Conservation (phyloP, 768 basidiomycete genomes). For the Macrolepiota dolichaula region DNA sequence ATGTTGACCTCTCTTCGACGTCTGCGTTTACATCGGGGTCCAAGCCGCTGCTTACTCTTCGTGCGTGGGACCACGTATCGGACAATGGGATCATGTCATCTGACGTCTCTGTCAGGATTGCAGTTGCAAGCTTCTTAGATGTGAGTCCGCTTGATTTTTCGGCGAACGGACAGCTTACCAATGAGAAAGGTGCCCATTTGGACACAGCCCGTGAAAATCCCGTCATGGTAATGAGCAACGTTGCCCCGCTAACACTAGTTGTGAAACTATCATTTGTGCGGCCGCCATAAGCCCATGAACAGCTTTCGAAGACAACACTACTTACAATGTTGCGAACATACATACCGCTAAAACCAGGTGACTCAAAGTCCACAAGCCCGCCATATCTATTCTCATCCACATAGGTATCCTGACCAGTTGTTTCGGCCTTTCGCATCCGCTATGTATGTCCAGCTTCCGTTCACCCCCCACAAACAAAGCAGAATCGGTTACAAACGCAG, state of each 20-base stretch:
- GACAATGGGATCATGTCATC: slow-evolving; percentile 37
- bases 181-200: slow-evolving; percentile 90
- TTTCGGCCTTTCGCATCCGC: slow-evolving; percentile 15
- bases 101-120: slow-evolving; percentile 64
- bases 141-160: background rate
- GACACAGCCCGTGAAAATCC: slow-evolving; percentile 94
- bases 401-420: slow-evolving; percentile 30
- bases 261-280: slow-evolving; percentile 51
- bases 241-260: slow-evolving; percentile 65
- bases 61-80: slow-evolving; percentile 36
- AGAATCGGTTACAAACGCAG: slow-evolving; percentile 52
- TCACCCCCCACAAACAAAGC: background rate
- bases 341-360: slow-evolving; percentile 71
- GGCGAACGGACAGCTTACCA: slow-evolving; percentile 46
- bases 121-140: slow-evolving; percentile 68
- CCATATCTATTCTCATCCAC: slow-evolving; percentile 54
- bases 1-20: slow-evolving; percentile 27
- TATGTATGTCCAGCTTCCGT: background rate
- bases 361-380: slow-evolving; percentile 73
- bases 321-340: slow-evolving; percentile 85
- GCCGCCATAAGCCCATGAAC: background rate
- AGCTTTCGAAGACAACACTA: too few relatives aligned
- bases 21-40: slow-evolving; percentile 7
- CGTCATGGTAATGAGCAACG: slow-evolving; percentile 68
- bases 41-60: slow-evolving; percentile 16